Base-by-base conservation (phyloP, 306 rosid species). In the Castanopsis chinensis region DNA sequence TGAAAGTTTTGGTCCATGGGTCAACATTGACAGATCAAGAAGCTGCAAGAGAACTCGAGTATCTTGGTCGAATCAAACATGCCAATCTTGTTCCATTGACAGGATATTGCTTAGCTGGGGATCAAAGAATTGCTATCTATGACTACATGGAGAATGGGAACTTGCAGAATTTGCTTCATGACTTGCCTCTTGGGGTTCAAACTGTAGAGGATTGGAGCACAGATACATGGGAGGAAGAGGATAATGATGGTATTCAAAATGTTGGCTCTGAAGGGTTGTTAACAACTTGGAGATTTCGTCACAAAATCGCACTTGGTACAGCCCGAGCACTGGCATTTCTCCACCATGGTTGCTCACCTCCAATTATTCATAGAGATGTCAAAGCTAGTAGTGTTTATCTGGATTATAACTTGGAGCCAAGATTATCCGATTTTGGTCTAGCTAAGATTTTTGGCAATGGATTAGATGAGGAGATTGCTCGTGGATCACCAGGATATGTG, bases 131-230 rank as follows among this genome's bases (percentile, higher is more conserved):
- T 78, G 96, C 97, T 3, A 91, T 96, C 81, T 96, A 96, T 85
- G 99, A 96, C 78, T 93, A 96, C 84, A 96, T 96, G 99, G 98
- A 93, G 88, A 96, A 96, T 83, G 99, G 99, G 18, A 93, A 90
- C 91, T 76, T 93, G 85, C 99, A 96, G 83, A 93, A 96, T 68
- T 89, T 96, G 82, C 97, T 96, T 28, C 89, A 96, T 81, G 99
- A 93, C 87, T 87, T 93, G 87, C 99, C 98, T 13, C 90, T 93
- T 33, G 99, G 98, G 4, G 86, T 93, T 72, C 98, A 93, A 68
- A 87, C 90, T 83, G 93, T 94, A 21, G 97, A 93, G 75, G 96
- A 93, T 73, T 93, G 97, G 99, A 91, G 95, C 90, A 86, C 93
- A n/a, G 97, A 95, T 63, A 90, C 97, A 25, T 92, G 97, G 99